Evolutionary conservation across 768 basidiomycete species (phyloP).

Genomic region (Rhodotorula taiwanensis): DNA sequence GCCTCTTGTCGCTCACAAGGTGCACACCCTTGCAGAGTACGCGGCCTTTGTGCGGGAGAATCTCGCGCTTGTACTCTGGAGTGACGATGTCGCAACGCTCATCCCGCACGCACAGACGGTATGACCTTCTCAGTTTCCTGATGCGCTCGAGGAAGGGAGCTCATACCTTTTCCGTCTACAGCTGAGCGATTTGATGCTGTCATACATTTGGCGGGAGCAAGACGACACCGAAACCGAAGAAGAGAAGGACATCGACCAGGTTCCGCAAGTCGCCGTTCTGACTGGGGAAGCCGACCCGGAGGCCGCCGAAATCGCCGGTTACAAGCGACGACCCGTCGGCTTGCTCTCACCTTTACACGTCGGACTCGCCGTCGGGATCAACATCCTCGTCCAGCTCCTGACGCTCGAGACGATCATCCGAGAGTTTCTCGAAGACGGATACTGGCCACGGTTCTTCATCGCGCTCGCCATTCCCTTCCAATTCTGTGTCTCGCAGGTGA

Average conservation of each 20-base stretch:
- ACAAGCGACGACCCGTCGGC: constrained; percentile 10
- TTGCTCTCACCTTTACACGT: constrained; percentile 19
- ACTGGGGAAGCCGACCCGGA: constrained; percentile 1
- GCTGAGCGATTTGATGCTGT: constrained; percentile 21
- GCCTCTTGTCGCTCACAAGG: neutral
- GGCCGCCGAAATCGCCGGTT: neutral
- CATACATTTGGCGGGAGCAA: constrained; percentile 25
- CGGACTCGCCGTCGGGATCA: constrained; percentile 26
- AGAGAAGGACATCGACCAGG: constrained; percentile 11
- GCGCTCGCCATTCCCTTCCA: constrained; percentile 23
- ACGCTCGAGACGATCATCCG: constrained; percentile 10
- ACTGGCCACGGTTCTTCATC: constrained; percentile 25
- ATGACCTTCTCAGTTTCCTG: too few relatives aligned
- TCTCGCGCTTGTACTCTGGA: constrained; percentile 20
- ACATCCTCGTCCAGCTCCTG: constrained; percentile 14
- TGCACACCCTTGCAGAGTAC: constrained; percentile 1
- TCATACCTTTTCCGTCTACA: neutral
- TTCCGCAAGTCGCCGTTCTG: neutral
- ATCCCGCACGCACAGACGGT: constrained; percentile 17
- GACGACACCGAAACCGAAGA: constrained; percentile 7
- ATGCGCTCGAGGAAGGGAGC: too few relatives aligned
- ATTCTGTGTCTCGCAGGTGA: constrained; percentile 23
- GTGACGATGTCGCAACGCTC: constrained; percentile 15
- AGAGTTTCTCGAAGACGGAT: constrained; percentile 15
- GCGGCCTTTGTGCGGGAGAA: constrained; percentile 21